phyloP scores from a whole-genome alignment of 2,329 filamentous ascomycete species.

The Colletotrichum godetiae region DNA sequence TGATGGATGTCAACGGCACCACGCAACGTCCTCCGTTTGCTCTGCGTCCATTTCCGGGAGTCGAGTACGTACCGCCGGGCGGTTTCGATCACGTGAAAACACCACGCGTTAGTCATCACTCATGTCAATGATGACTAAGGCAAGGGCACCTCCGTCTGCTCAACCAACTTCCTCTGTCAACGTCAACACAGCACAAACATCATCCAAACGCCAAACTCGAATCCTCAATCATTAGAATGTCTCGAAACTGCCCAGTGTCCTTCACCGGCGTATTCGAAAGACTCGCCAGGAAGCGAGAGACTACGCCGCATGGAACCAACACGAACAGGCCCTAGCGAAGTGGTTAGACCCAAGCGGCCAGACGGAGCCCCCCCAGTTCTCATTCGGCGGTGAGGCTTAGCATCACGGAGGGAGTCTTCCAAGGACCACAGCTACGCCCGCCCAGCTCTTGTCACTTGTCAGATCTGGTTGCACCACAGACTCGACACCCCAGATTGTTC shows the following conservation, averaged over 20 bases:
- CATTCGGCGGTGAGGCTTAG: neutral
- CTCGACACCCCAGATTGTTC: slow-evolving; percentile 9
- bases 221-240: neutral
- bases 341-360: neutral
- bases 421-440: neutral
- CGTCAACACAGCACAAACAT: neutral
- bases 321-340: neutral
- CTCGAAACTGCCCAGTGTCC: neutral
- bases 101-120: neutral
- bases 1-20: neutral
- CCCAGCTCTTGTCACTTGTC: neutral
- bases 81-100: neutral
- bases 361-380: neutral
- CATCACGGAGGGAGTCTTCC: neutral
- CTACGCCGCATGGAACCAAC: neutral
- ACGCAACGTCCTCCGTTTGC: neutral
- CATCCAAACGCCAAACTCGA: too few relatives aligned
- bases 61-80: neutral
- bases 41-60: neutral
- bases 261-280: neutral
- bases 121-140: neutral
- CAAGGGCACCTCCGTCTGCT: neutral
- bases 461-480: slow-evolving; percentile 19
- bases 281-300: neutral
- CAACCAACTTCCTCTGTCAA: too few relatives aligned